Percentiles rank a stretch among this genome's conserved stretches.
phyloP scores from a whole-genome alignment of 805 yeast species.

The Candida insectorum region DNA sequence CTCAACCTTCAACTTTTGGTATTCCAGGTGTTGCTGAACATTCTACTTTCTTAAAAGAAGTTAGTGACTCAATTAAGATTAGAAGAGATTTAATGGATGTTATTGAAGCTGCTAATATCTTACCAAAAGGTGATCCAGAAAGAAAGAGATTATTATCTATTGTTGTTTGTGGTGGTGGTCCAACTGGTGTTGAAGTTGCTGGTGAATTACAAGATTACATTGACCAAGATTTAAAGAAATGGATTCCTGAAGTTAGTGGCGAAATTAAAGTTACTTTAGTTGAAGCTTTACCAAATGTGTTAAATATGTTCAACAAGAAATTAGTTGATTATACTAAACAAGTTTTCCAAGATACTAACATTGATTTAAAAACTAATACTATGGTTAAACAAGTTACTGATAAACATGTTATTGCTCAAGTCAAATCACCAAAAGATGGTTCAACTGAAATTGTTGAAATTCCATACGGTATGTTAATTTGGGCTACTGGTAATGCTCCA shows the following conservation, averaged over 20 bases:
- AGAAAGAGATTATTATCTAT: slow-evolving; percentile 81
- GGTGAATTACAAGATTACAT: slow-evolving; percentile 95
- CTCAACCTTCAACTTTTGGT: slow-evolving; percentile 91
- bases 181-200: slow-evolving; percentile 97
- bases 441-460: slow-evolving; percentile 54
- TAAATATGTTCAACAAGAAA: slow-evolving; percentile 68
- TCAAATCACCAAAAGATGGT: slow-evolving; percentile 62
- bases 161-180: slow-evolving; percentile 98
- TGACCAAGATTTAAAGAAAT: slow-evolving; percentile 82
- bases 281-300: slow-evolving; percentile 88
- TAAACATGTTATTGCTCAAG: slow-evolving; percentile 65
- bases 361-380: slow-evolving; percentile 76
- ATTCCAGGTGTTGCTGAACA: slow-evolving; percentile 90
- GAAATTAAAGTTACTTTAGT: slow-evolving; percentile 83
- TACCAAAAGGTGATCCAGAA: slow-evolving; percentile 73
- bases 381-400: slow-evolving; percentile 84
- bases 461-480: slow-evolving; percentile 89
- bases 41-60: slow-evolving; percentile 87
- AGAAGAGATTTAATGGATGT: slow-evolving; percentile 80
- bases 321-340: slow-evolving; percentile 76
- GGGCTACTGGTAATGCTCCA: slow-evolving; percentile 98
- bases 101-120: slow-evolving; percentile 81
- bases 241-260: slow-evolving; percentile 81
- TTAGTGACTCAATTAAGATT: slow-evolving; percentile 81
- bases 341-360: slow-evolving; percentile 63